Conservation (phyloP, 192 early-diverging fungal genomes). For the Coemansia sp. region DNA sequence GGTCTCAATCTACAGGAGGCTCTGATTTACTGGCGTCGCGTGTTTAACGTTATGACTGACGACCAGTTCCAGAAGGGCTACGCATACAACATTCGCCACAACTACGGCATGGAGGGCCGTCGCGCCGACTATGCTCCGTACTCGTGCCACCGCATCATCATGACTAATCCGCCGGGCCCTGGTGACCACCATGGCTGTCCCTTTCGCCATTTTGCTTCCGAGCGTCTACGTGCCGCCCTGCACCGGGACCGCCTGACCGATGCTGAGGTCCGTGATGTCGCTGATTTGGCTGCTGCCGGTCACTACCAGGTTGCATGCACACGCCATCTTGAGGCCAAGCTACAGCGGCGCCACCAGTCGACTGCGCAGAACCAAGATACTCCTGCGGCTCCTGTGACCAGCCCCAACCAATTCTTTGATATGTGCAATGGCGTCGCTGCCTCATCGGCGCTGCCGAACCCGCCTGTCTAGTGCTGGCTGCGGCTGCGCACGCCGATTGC, state of each 20-base stretch:
- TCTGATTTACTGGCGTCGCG: conserved; percentile 85
- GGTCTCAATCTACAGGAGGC: conserved; percentile 88
- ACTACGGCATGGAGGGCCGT: conserved; percentile 93
- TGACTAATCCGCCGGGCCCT: conserved; percentile 69
- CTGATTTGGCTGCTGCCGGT: conserved; percentile 61
- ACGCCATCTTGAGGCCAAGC: conserved; percentile 75
- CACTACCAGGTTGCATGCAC: conserved; percentile 97
- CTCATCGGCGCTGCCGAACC: conserved; percentile 1
- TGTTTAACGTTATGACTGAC: conserved; percentile 77
- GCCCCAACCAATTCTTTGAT: conserved; percentile 96
- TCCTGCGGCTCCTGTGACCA: conserved; percentile 70
- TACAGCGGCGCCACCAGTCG: conserved; percentile 21
- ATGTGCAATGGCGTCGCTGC: conserved; percentile 44
- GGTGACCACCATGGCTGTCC: conserved; percentile 96
- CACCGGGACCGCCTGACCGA: conserved; percentile 60
- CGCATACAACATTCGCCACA: conserved; percentile 93
- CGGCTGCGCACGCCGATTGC: conserved; percentile 1
- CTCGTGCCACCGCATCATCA: conserved; percentile 88
- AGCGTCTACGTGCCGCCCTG: conserved; percentile 66
- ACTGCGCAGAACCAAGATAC: conserved; percentile 13
- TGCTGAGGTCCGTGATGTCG: conserved; percentile 63
- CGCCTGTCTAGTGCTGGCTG: neutral
- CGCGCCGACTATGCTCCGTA: conserved; percentile 77
- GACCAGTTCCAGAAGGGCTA: conserved; percentile 93
- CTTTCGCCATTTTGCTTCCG: conserved; percentile 76